A percentile compares a stretch with the other conserved stretches of the same genome.
These are phyloP conservation scores for Fragaria vesca DNA, from an alignment of 306 rosid genomes.

Conservation along the genomic window DNA sequence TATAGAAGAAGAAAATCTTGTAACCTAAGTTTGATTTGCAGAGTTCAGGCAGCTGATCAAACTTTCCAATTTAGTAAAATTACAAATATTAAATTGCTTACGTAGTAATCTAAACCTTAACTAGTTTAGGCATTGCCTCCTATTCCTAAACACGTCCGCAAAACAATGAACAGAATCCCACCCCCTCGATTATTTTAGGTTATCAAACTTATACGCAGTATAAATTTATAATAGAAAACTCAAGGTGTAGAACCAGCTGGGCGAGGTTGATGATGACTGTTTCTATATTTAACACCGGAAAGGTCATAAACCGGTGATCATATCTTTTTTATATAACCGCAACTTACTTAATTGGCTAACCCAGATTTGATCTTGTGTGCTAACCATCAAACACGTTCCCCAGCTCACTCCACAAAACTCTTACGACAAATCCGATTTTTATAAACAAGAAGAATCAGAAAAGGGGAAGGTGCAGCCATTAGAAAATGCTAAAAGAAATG, in stretches of 20 bases:
- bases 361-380: constrained; percentile 10
- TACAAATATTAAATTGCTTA: background rate
- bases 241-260: constrained; percentile 11
- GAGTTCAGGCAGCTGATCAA: background rate
- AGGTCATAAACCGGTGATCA: background rate
- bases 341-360: background rate
- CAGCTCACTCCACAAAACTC: background rate
- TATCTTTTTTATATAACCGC: background rate
- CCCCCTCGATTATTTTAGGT: background rate
- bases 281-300: background rate
- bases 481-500: background rate
- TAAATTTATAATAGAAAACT: background rate
- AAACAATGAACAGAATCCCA: background rate
- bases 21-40: background rate
- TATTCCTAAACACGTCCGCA: constrained; percentile 22
- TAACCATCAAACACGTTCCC: constrained; percentile 24
- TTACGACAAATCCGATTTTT: background rate
- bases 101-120: background rate
- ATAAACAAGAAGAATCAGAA: background rate
- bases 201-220: background rate
- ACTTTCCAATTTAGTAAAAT: background rate
- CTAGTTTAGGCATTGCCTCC: constrained; percentile 7
- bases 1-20: background rate
- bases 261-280: background rate
- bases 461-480: background rate